Evolutionary conservation across 2,329 filamentous ascomycete species (phyloP), one percentile per base, ranked within the genome.

Genomic region (Ascochyta lentis): DNA sequence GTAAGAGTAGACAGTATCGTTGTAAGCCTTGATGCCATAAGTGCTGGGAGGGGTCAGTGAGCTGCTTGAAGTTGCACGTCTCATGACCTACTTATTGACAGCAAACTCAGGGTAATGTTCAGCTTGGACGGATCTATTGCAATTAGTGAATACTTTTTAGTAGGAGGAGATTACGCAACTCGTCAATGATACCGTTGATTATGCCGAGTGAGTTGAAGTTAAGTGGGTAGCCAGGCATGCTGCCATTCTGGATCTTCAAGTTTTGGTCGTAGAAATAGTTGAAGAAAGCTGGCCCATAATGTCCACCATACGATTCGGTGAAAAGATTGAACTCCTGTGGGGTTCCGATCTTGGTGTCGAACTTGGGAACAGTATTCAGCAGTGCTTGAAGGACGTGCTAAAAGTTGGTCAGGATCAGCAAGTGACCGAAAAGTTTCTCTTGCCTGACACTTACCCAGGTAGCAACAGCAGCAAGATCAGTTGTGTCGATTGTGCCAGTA

Each of bases 201-300:
- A 72, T 65, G 2, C 83, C 80, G 23, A 85, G 76, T 0, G 81
- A 80, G 60, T 83, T 81, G 69, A 84, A 81, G 43, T 83, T 78
- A 5, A 86, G 77, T 13, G 79, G 72, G 24, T 81, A 77, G 12
- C 83, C 83, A 0, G 77, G 68, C 23, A 75, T 70, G 2, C 71
- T 76, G 4, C 83, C 83, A 31, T 82, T 82, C 40, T 75, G 65
- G 59, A 87, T 86, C 51, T 79, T 75, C 45, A 80, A 68, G 58
- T 86, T 87, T 62, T 87, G 81, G 22, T 84, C 75, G 49, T 84
- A 78, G 69, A 87, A 86, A 68, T 85, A 81, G 51, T 80, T 78
- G 72, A 79, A 84, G 72, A 86, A 86, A 19, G 80, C 76, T 7
- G 82, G 81, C 3, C 80, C 80, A 58, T 83, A 83, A 63, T 83